These are phyloP conservation scores for Berberis vulgaris DNA, from an alignment of 164 flowering plant species.

Conservation along the genomic window DNA sequence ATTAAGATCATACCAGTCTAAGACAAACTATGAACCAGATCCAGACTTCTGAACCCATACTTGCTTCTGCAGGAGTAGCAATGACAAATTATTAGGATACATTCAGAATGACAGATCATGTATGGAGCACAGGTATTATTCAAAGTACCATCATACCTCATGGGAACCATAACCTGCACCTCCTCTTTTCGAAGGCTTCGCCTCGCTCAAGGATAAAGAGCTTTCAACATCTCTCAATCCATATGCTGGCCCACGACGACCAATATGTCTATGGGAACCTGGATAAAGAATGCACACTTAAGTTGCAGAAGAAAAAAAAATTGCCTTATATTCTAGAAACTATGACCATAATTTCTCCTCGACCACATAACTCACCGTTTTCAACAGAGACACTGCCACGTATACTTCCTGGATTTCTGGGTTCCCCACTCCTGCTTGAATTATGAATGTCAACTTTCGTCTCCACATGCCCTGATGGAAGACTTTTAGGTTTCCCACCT, in stretches of 20 bases:
- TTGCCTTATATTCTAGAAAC: no score
- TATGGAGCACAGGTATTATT: no score
- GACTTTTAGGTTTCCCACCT: slow-evolving; percentile 12
- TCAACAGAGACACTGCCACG: slow-evolving; percentile 30
- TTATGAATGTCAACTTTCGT: slow-evolving; percentile 26
- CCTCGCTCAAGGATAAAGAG: slow-evolving; percentile 30
- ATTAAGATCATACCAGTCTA: slow-evolving; percentile 8
- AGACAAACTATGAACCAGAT: slow-evolving; percentile 18
- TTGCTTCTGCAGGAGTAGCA: slow-evolving; percentile 23
- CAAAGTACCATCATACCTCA: slow-evolving; percentile 35
- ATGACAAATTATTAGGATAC: neutral
- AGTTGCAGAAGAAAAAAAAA: neutral
- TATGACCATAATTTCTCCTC: no score
- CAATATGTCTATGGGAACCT: slow-evolving; percentile 41
- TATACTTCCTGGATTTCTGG: slow-evolving; percentile 38
- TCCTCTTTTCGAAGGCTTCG: slow-evolving; percentile 52
- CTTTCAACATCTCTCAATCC: slow-evolving; percentile 53
- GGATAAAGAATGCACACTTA: neutral
- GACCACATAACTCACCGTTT: slow-evolving; percentile 28
- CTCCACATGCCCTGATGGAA: slow-evolving; percentile 27
- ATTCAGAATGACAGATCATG: no score
- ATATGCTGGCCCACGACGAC: slow-evolving; percentile 58
- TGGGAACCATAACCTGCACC: slow-evolving; percentile 54
- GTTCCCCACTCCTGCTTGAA: slow-evolving; percentile 33
- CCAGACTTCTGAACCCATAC: slow-evolving; percentile 38